Evolutionary conservation across 768 basidiomycete genomes (phyloP).

Genomic region (Cystofilobasidium macerans): DNA sequence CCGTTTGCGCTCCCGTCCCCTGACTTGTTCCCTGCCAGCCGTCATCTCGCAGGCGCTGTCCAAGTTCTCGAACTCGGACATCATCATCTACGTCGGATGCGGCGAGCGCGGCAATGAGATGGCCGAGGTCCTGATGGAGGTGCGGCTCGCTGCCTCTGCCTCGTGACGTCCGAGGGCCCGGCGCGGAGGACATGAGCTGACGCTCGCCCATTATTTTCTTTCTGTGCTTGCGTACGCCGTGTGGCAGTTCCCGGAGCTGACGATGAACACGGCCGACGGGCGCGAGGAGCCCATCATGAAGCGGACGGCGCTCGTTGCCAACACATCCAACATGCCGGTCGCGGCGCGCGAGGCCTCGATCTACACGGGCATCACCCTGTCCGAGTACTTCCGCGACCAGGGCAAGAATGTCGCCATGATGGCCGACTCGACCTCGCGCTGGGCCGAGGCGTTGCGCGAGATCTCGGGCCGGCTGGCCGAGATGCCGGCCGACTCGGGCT

Average conservation of each 20-base stretch:
- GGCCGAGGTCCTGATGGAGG: constrained; percentile 82
- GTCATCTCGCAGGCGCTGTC: constrained; percentile 97
- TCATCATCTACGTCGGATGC: constrained; percentile 76
- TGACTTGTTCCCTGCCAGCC: constrained; percentile 36
- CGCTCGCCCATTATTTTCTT: too few relatives aligned
- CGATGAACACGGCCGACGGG: constrained; percentile 72
- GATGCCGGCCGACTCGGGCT: constrained; percentile 99
- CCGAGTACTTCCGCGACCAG: constrained; percentile 99
- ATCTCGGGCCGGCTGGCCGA: constrained; percentile 98
- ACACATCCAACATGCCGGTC: constrained; percentile 99
- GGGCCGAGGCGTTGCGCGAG: constrained; percentile 98
- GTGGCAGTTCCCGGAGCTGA: constrained; percentile 63
- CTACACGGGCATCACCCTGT: constrained; percentile 97
- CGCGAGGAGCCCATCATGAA: constrained; percentile 99
- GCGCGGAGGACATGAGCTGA: too few relatives aligned
- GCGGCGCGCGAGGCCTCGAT: constrained; percentile 98
- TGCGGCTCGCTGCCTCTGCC: constrained; percentile 32
- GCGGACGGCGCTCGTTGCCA: constrained; percentile 94
- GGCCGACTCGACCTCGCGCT: constrained; percentile 90
- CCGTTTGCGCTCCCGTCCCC: neutral
- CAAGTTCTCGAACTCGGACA: constrained; percentile 98
- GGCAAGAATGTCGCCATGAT: constrained; percentile 97
- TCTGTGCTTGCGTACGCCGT: constrained; percentile 42
- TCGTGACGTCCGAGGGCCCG: too few relatives aligned
- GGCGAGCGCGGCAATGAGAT: constrained; percentile 93